Evolutionary conservation across 2,329 filamentous ascomycete species (phyloP).

Genomic region (Colletotrichum aenigma): DNA sequence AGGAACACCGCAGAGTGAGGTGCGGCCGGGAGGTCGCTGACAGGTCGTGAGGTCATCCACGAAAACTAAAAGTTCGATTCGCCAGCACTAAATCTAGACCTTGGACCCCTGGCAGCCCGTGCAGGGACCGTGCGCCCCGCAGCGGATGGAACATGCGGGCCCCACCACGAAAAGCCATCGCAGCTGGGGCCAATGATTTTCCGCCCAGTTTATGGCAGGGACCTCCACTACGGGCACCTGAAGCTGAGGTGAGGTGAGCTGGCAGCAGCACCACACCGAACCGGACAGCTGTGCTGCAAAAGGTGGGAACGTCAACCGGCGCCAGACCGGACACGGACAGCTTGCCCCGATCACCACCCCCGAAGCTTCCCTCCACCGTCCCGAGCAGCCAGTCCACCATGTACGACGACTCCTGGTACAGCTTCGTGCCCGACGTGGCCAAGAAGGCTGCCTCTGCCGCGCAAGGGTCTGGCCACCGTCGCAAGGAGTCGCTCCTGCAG

Average conservation of each 20-base stretch:
- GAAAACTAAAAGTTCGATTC: constrained; percentile 21
- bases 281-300: not conserved
- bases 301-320: not conserved
- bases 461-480: constrained; percentile 59
- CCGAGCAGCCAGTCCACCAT: constrained; percentile 46
- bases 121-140: constrained; percentile 14
- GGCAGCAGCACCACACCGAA: not conserved
- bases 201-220: constrained; percentile 1
- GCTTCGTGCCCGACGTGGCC: constrained; percentile 68
- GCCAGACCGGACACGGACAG: constrained; percentile 1
- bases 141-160: not conserved
- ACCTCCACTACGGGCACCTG: not conserved
- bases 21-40: constrained; percentile 6
- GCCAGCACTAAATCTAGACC: constrained; percentile 15
- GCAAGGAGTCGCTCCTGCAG: constrained; percentile 73
- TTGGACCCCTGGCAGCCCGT: constrained; percentile 4
- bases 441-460: constrained; percentile 50
- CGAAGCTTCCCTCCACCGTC: not conserved
- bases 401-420: constrained; percentile 89
- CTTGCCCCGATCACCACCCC: not conserved
- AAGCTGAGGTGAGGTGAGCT: not conserved
- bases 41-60: constrained; percentile 23
- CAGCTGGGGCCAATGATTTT: constrained; percentile 19
- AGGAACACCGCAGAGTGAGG: not conserved
- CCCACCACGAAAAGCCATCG: not conserved